Base-by-base conservation (phyloP, 139 green algal genomes). In the Medakamo hakoo region DNA sequence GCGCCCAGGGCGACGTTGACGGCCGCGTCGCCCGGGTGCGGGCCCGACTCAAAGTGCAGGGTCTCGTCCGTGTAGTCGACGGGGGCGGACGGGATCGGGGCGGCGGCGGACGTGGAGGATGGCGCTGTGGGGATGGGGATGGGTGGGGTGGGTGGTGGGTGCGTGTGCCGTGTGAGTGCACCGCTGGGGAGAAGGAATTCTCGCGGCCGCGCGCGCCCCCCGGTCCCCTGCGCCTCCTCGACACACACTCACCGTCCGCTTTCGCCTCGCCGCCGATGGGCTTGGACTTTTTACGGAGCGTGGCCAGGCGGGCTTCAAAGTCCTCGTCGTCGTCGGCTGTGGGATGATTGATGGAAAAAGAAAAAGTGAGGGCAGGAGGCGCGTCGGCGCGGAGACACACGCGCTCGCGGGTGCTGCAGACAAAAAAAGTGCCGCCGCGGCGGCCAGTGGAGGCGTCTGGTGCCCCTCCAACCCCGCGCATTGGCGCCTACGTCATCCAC, bases 1-100 rank as follows among this genome's bases (percentile, higher is more conserved):
- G 79, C 63, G 30, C 80, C 84, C 27, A 95, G 75, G 5, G 67
- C 75, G 3, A 94, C n/a, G 73, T 95, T 95, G 55, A 89, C 62
- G 1, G 71, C 78, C 22, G 94, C 68, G 72, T 95, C 88, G 19
- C 83, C 86, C 28, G 66, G 52, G 73, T 86, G 78, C 5, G 78
- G 74, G 25, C 68, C 48, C 2, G 40, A 62, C 68, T 82, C 78
- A 58, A 77, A 93, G 65, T 88, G 63, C 25, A 90, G 5, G 5
- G 69, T 77, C 66, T 93, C 86, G 22, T 69, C 63, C 4, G 66
- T 72, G 65, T 73, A 91, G 71, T 90, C 79, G 56, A 84, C 40
- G 40, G 40, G 85, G 22, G 26, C 49, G 22, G 28, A 62, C 59
- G 76, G 78, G 30, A 55, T 32, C 28, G 1, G 9, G 16, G 16